Conservation (phyloP, 2,329 filamentous ascomycete genomes). For the Ceratocystis colombiana region DNA sequence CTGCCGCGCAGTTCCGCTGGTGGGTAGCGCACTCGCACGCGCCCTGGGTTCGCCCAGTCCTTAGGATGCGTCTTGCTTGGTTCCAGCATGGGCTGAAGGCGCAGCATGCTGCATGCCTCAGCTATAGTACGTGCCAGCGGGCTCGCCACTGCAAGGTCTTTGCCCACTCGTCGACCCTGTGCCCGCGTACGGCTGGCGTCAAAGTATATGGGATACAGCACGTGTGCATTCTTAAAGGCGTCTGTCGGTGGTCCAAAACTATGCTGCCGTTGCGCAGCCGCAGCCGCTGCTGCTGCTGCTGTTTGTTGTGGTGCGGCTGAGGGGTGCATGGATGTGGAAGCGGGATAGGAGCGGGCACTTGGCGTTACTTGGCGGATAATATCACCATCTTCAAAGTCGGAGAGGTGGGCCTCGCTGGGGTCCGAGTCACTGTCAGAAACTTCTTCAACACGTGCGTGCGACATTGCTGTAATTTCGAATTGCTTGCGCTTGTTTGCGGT, state of each 20-base stretch:
- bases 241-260: conserved; percentile 35
- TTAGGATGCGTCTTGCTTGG: conserved; percentile 87
- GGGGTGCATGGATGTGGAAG: conserved; percentile 30
- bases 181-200: conserved; percentile 64
- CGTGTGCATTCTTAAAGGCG: conserved; percentile 67
- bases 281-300: too few relatives aligned
- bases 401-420: conserved; percentile 76
- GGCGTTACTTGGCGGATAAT: conserved; percentile 38
- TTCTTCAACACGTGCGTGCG: conserved; percentile 83
- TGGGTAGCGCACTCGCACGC: conserved; percentile 72
- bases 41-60: conserved; percentile 94
- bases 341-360: too few relatives aligned
- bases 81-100: conserved; percentile 69
- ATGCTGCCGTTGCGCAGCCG: not conserved
- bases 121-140: conserved; percentile 84
- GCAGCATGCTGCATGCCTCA: conserved; percentile 66
- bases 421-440: conserved; percentile 80
- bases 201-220: conserved; percentile 93
- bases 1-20: conserved; percentile 29
- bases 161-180: conserved; percentile 69
- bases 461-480: conserved; percentile 45
- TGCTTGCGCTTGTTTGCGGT: conserved; percentile 16
- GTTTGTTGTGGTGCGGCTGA: conserved; percentile 26
- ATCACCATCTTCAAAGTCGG: conserved; percentile 50
- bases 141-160: conserved; percentile 63